phyloP scores from a whole-genome alignment of 163 green algal genomes.

The Trebouxia gelatinosa region DNA sequence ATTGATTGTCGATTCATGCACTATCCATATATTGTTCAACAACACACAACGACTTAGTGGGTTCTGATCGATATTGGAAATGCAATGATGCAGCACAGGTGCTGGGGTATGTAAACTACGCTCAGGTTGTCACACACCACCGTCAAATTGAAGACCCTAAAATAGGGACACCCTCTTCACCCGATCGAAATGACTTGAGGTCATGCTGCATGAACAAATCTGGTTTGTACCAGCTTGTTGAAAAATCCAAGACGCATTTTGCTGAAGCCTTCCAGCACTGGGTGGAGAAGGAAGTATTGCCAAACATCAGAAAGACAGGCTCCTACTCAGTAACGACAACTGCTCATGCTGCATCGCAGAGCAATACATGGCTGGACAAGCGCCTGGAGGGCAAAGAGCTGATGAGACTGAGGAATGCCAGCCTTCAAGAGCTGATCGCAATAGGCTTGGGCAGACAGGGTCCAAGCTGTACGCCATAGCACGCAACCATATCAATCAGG shows the following conservation, averaged over 20 bases:
- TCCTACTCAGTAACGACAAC: conserved; percentile 1
- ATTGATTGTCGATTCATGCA: too few relatives aligned
- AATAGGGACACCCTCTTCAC: not conserved
- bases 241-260: not conserved
- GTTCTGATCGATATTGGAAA: conserved; percentile 8
- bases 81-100: conserved; percentile 13
- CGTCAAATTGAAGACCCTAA: too few relatives aligned
- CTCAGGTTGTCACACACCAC: too few relatives aligned
- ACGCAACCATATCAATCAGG: too few relatives aligned
- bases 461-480: too few relatives aligned
- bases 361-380: not conserved
- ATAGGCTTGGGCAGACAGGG: too few relatives aligned
- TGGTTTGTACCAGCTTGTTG: not conserved
- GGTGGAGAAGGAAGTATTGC: not conserved
- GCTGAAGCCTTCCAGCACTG: not conserved
- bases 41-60: too few relatives aligned
- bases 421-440: too few relatives aligned
- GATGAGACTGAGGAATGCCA: not conserved
- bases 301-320: not conserved
- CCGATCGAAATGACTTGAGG: conserved; percentile 9
- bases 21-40: too few relatives aligned
- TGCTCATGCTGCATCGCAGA: not conserved
- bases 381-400: not conserved
- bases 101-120: conserved; percentile 1
- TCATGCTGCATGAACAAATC: conserved; percentile 7